Percentiles rank a stretch among this genome's conserved stretches.
These are phyloP conservation scores for Crithidia bombi DNA, from an alignment of 208 protist genomes.

Conservation along the genomic window DNA sequence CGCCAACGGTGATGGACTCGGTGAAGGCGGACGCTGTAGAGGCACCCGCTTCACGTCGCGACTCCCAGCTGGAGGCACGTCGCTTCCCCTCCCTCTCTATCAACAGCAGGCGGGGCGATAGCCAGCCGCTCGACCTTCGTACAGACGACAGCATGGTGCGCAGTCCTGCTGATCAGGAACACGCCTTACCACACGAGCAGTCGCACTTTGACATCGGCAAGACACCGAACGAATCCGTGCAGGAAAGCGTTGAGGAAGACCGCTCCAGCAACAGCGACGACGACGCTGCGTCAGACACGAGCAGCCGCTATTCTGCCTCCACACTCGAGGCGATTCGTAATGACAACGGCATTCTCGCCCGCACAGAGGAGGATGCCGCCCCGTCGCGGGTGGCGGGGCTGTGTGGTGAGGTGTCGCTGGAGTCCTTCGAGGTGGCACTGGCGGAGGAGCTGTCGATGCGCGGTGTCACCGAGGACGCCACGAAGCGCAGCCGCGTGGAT, in stretches of 20 bases:
- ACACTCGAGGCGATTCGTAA: slow-evolving; percentile 41
- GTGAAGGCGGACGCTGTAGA: not conserved
- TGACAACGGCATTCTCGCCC: slow-evolving; percentile 63
- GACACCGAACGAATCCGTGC: not conserved
- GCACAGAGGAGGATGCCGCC: slow-evolving; percentile 17
- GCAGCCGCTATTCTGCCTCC: slow-evolving; percentile 31
- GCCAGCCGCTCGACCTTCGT: slow-evolving; percentile 11
- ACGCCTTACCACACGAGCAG: slow-evolving; percentile 7
- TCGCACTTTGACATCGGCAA: slow-evolving; percentile 4
- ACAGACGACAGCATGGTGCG: not conserved
- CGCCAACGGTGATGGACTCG: not conserved
- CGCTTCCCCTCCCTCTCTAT: slow-evolving; percentile 16
- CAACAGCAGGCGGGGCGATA: slow-evolving; percentile 12
- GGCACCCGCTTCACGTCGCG: not conserved
- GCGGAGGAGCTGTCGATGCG: slow-evolving; percentile 36
- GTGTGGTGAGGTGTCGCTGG: slow-evolving; percentile 32
- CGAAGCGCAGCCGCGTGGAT: slow-evolving; percentile 52
- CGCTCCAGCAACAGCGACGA: not conserved
- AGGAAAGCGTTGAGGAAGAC: not conserved
- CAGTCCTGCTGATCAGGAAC: slow-evolving; percentile 1
- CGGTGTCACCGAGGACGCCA: slow-evolving; percentile 42
- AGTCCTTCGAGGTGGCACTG: slow-evolving; percentile 60
- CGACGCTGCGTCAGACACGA: slow-evolving; percentile 16
- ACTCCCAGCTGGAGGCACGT: not conserved
- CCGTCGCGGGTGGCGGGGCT: not conserved